Conservation (phyloP, 306 rosid species). For the Cucurbita maxima region DNA sequence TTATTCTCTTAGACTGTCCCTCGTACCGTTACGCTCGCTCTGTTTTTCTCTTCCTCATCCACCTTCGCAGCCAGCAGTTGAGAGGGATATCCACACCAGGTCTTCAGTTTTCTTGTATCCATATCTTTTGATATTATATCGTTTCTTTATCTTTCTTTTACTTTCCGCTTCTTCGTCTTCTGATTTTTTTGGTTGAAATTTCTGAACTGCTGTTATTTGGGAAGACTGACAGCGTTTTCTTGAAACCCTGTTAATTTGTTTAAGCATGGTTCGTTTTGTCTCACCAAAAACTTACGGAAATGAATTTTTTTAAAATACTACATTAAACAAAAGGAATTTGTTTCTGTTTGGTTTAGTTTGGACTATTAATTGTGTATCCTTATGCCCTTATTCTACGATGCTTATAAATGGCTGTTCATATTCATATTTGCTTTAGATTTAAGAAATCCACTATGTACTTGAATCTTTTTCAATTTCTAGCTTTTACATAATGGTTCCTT, state of each 20-base stretch:
- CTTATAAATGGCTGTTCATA: background rate
- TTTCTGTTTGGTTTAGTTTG: too few relatives aligned
- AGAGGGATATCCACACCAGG: background rate
- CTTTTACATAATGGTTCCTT: background rate
- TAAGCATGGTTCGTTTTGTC: too few relatives aligned
- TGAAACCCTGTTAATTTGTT: background rate
- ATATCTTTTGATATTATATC: background rate
- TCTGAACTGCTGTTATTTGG: background rate
- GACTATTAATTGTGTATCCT: background rate
- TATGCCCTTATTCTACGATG: background rate
- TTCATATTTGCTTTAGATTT: background rate
- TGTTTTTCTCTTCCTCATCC: background rate
- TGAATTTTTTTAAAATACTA: too few relatives aligned
- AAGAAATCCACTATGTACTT: background rate
- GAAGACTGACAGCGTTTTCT: background rate
- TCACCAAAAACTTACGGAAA: too few relatives aligned
- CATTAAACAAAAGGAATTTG: background rate
- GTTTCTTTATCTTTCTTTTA: too few relatives aligned
- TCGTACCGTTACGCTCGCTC: background rate
- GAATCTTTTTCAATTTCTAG: background rate
- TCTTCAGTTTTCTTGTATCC: background rate
- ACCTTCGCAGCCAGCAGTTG: background rate
- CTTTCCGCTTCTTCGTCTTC: background rate
- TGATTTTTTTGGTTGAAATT: background rate
- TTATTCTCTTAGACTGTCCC: background rate